Conservation (phyloP, 2,329 filamentous ascomycete species). For the Fusarium vanettenii region DNA sequence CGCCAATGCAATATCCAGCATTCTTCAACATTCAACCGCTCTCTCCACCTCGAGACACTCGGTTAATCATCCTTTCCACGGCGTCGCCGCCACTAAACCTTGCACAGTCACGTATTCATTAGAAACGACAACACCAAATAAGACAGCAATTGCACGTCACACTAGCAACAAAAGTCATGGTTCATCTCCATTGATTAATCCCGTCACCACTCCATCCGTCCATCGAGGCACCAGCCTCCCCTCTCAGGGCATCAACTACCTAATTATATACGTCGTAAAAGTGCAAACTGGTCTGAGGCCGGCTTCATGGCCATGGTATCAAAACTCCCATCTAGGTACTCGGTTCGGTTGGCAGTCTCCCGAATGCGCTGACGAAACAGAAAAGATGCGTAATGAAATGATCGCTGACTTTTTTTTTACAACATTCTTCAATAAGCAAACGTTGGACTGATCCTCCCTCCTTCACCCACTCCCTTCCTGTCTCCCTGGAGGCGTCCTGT, state of each 20-base stretch:
- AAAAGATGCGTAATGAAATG: conserved; percentile 28
- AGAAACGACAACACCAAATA: background rate
- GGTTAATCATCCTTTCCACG: background rate
- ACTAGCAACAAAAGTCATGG: conserved; percentile 12
- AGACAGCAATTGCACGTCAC: background rate
- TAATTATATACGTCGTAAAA: conserved; percentile 44
- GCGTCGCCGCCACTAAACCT: background rate
- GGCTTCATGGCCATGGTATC: conserved; percentile 34
- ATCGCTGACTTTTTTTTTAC: conserved; percentile 39
- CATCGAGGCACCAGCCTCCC: conserved; percentile 10
- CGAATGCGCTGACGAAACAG: conserved; percentile 21
- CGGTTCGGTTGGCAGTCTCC: conserved; percentile 15
- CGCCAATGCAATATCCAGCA: background rate
- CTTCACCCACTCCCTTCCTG: background rate
- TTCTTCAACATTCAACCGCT: conserved; percentile 23
- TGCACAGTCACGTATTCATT: background rate
- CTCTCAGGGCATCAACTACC: conserved; percentile 17
- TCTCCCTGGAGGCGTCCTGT: conserved; percentile 28
- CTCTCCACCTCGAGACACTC: background rate
- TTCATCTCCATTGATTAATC: conserved; percentile 35
- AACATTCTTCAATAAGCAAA: conserved; percentile 39
- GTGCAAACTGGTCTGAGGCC: conserved; percentile 33
- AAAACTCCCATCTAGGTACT: conserved; percentile 31
- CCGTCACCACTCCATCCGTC: conserved; percentile 11
- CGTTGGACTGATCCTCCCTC: conserved; percentile 14